Base-by-base conservation (phyloP, 2,329 filamentous ascomycete genomes). In the Kalmusia sp. region DNA sequence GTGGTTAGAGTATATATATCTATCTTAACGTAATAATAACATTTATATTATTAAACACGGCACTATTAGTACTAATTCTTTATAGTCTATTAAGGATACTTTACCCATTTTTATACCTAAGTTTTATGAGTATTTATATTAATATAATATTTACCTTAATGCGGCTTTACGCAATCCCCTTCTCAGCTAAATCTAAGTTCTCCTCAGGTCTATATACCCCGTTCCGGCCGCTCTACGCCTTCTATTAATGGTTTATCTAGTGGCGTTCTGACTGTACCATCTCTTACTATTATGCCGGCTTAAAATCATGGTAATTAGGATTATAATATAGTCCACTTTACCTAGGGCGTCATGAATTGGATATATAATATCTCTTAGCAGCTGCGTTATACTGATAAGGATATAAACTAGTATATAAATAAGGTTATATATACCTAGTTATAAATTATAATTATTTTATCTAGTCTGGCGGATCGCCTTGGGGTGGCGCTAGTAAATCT, bases 1-100 rank as follows among this genome's bases (percentile, higher is more conserved):
- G n/a, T n/a, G n/a, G n/a, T n/a, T n/a, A n/a, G n/a, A n/a, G n/a
- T n/a, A n/a, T n/a, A n/a, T n/a, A n/a, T n/a, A n/a, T n/a, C n/a
- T 41, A 27, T 14, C 19, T 8, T 44, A 17, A 41, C 48, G 12
- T 25, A 19, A 19, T 17, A 24, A 34, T 22, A 2, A 19, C 14
- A 19, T 22, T 35, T 41, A 17, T 21, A 43, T 37, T 27, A 6
- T 12, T 57, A 22, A 48, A 28, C 49, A 24, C 49, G n/a, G n/a
- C n/a, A n/a, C n/a, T n/a, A n/a, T 57, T 27, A 43, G 54, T 41
- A 51, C 55, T 43, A 28, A 51, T 44, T 51, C 51, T 19, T 57
- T 34, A 41, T 41, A 34, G 15, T 31, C 52, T 25, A 57, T 54
- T 51, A 43, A 25, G 24, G 55, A 15, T 52, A 15, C 31, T 8